Conservation (phyloP, 306 rosid species). For the Malus sylvestris region DNA sequence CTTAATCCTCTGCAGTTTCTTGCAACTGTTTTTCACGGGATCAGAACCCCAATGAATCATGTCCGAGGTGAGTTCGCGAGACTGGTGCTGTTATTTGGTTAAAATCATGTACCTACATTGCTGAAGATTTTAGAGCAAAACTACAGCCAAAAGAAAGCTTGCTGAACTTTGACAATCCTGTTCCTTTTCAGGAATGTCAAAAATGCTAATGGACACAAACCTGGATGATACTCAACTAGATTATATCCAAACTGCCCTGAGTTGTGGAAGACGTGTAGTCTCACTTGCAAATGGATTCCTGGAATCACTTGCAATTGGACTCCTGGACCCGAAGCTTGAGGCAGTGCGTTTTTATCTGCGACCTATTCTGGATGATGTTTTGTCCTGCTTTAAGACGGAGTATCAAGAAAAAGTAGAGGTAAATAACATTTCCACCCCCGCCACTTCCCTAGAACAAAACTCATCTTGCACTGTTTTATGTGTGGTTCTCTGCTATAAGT, state of each 20-base stretch:
- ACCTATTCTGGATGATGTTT: constrained; percentile 73
- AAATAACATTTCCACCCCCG: constrained; percentile 16
- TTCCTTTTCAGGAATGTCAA: constrained; percentile 70
- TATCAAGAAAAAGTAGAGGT: constrained; percentile 94
- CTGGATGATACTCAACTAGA: constrained; percentile 85
- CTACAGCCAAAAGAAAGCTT: background rate
- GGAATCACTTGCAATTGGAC: constrained; percentile 24
- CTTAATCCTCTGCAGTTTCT: constrained; percentile 60
- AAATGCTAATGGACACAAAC: constrained; percentile 92
- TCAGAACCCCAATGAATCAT: constrained; percentile 93
- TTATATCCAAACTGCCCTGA: constrained; percentile 81
- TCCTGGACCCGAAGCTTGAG: constrained; percentile 94
- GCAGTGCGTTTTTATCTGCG: constrained; percentile 69
- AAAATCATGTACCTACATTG: background rate
- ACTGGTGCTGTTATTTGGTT: background rate
- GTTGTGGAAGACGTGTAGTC: constrained; percentile 79
- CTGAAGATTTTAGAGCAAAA: background rate
- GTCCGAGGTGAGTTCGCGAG: constrained; percentile 66
- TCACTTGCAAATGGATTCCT: constrained; percentile 50
- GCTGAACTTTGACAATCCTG: constrained; percentile 14
- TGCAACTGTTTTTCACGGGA: constrained; percentile 91
- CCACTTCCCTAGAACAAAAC: background rate
- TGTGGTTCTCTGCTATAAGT: background rate
- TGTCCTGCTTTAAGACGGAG: constrained; percentile 81
- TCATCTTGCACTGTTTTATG: background rate